Evolutionary conservation across 768 basidiomycete species (phyloP).

Genomic region (Crucibulum laeve): DNA sequence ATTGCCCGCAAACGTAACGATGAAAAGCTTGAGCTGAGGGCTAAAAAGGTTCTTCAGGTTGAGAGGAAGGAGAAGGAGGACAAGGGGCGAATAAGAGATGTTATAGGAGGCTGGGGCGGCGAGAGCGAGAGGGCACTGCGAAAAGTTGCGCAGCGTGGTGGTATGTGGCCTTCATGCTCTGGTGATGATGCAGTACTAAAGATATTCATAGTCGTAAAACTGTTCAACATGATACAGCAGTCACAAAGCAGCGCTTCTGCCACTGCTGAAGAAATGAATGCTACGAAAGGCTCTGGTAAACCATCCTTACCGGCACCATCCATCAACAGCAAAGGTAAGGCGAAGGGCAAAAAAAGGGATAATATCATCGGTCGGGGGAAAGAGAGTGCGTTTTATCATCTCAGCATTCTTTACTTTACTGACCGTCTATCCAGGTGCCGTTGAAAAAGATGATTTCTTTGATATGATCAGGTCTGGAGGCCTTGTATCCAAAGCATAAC

Average conservation of each 20-base stretch:
- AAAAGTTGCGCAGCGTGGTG: conserved; percentile 85
- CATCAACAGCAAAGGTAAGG: conserved; percentile 43
- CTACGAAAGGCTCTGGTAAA: conserved; percentile 66
- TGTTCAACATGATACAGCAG: conserved; percentile 85
- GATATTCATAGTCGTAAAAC: conserved; percentile 57
- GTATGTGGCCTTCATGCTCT: conserved; percentile 32
- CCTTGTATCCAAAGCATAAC: conserved; percentile 65
- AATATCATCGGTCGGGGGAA: conserved; percentile 50
- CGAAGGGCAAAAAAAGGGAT: conserved; percentile 51
- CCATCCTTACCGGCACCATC: conserved; percentile 66
- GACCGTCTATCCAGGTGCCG: conserved; percentile 32
- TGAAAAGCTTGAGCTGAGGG: conserved; percentile 69
- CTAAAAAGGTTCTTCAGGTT: conserved; percentile 64
- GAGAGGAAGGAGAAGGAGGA: conserved; percentile 77
- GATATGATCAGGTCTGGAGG: conserved; percentile 81
- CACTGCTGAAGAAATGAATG: conserved; percentile 55
- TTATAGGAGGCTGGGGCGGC: conserved; percentile 87
- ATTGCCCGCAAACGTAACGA: conserved; percentile 65
- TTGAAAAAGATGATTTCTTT: conserved; percentile 75
- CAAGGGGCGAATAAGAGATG: conserved; percentile 58
- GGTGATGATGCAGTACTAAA: too few relatives aligned
- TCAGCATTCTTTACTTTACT: conserved; percentile 4
- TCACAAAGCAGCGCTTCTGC: conserved; percentile 57
- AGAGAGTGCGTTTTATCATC: conserved; percentile 39
- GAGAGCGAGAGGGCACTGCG: conserved; percentile 72